These are phyloP conservation scores for Pseudogymnoascus sp. DNA, from an alignment of 2,329 filamentous ascomycete species.

Conservation along the genomic window DNA sequence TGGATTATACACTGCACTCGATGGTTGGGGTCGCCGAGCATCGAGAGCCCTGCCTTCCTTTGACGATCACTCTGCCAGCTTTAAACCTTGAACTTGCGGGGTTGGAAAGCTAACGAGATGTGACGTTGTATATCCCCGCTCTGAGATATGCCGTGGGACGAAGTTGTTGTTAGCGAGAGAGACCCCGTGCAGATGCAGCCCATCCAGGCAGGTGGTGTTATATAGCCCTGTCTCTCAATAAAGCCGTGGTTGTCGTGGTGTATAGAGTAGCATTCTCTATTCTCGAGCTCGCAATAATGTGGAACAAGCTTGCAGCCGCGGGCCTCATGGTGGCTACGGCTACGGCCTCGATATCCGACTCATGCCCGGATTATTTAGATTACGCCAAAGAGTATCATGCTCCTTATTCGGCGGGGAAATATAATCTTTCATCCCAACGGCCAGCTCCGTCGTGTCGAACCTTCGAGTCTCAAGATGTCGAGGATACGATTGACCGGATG, in stretches of 20 bases:
- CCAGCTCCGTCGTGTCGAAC: conserved; percentile 70
- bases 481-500: conserved; percentile 64
- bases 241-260: background rate
- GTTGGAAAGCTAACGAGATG: background rate
- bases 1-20: background rate
- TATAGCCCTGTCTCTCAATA: conserved; percentile 2
- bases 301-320: background rate
- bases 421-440: conserved; percentile 71
- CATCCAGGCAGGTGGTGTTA: background rate
- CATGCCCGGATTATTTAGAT: conserved; percentile 56
- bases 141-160: background rate
- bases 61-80: background rate
- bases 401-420: conserved; percentile 67
- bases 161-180: background rate
- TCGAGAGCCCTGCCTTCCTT: background rate
- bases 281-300: background rate
- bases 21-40: background rate
- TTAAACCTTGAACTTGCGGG: conserved; percentile 6
- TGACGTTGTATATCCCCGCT: conserved; percentile 7
- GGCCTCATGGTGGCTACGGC: background rate
- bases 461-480: conserved; percentile 68
- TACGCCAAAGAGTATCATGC: conserved; percentile 52
- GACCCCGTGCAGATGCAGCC: background rate
- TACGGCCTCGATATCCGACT: background rate
- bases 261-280: background rate